Conservation (phyloP, 2,329 filamentous ascomycete genomes). For the Sclerotiophoma versabilis region DNA sequence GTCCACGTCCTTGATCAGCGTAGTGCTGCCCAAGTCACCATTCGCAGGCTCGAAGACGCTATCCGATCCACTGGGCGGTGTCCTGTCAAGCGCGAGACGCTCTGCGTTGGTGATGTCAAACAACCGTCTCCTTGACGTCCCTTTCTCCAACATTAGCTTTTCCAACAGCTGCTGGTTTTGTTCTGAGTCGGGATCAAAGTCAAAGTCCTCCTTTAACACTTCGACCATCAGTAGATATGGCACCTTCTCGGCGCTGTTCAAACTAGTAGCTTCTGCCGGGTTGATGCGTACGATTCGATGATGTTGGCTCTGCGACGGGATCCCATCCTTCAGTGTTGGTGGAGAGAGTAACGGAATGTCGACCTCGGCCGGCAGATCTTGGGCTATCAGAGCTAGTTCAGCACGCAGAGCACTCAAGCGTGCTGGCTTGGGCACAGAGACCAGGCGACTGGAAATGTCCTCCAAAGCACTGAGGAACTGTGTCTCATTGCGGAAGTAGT, state of each 20-base stretch:
- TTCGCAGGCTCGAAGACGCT: constrained; percentile 85
- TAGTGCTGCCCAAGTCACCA: constrained; percentile 78
- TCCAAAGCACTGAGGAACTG: constrained; percentile 82
- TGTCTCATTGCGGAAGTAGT: constrained; percentile 83
- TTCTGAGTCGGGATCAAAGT: constrained; percentile 76
- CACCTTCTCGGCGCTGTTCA: constrained; percentile 87
- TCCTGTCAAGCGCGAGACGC: constrained; percentile 53
- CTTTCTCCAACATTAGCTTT: constrained; percentile 71
- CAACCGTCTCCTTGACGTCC: constrained; percentile 59
- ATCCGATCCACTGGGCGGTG: constrained; percentile 60
- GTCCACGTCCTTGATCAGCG: constrained; percentile 66
- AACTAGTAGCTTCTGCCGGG: constrained; percentile 81
- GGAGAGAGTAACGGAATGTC: constrained; percentile 85
- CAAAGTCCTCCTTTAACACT: constrained; percentile 80
- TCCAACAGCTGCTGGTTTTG: constrained; percentile 74
- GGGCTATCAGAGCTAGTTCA: constrained; percentile 79
- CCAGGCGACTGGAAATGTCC: constrained; percentile 83
- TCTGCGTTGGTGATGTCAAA: constrained; percentile 69
- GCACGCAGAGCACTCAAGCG: constrained; percentile 81
- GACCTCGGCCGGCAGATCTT: constrained; percentile 82
- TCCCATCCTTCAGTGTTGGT: constrained; percentile 74
- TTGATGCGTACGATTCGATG: constrained; percentile 85
- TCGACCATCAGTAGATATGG: constrained; percentile 87
- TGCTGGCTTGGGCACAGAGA: constrained; percentile 81
- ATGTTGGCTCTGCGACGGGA: constrained; percentile 77